These are phyloP conservation scores for Pythium aquatile DNA, from an alignment of 352 stramenopile genomes.

Conservation along the genomic window DNA sequence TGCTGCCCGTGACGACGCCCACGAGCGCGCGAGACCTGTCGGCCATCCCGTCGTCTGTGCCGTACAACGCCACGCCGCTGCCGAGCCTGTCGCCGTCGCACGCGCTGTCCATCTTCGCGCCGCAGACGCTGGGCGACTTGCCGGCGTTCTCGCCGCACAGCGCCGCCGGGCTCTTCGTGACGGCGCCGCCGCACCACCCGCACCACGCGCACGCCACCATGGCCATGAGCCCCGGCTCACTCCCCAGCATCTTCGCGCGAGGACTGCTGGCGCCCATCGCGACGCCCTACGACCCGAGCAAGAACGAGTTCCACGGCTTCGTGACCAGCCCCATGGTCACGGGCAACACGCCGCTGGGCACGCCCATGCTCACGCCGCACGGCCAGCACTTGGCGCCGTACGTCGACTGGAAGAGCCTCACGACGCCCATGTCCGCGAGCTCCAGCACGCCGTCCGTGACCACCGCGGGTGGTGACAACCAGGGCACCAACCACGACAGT, in stretches of 20 bases:
- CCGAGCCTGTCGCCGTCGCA: constrained; percentile 27
- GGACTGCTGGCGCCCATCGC: constrained; percentile 29
- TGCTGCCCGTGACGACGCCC: constrained; percentile 1
- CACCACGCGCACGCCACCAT: constrained; percentile 18
- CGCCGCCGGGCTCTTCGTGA: constrained; percentile 19
- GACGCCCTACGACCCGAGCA: constrained; percentile 26
- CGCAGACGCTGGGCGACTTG: constrained; percentile 21
- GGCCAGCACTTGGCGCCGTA: constrained; percentile 24
- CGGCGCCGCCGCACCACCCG: constrained; percentile 20
- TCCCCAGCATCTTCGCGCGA: constrained; percentile 29
- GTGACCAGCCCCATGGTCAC: constrained; percentile 27
- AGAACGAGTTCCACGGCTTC: constrained; percentile 24
- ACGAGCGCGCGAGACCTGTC: constrained; percentile 17
- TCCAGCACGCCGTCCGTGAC: constrained; percentile 11
- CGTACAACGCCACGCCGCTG: constrained; percentile 17
- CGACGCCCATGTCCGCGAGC: constrained; percentile 10
- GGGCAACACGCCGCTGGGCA: constrained; percentile 25
- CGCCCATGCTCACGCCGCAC: constrained; percentile 28
- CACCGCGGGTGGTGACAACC: background rate
- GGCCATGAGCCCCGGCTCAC: constrained; percentile 20
- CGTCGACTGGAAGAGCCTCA: constrained; percentile 32
- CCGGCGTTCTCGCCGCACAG: constrained; percentile 4
- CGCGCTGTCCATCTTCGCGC: constrained; percentile 32
- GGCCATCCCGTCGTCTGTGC: constrained; percentile 21
- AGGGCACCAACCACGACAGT: constrained; percentile 1